These are phyloP conservation scores for Coemansia biformis DNA, from an alignment of 192 early-diverging fungal genomes.

Conservation along the genomic window DNA sequence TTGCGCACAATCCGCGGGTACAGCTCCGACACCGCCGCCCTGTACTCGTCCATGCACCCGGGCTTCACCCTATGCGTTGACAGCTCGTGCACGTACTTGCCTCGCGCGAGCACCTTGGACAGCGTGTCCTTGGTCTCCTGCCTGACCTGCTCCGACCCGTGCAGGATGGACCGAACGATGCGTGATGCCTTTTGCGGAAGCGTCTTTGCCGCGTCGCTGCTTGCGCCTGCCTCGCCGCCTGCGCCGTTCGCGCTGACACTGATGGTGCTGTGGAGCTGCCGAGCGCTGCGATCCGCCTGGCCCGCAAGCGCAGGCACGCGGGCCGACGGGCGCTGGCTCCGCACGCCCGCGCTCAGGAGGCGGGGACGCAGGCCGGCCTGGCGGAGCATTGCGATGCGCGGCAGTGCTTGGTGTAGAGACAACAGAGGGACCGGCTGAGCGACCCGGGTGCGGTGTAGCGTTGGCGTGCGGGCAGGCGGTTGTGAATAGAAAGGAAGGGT, in stretches of 20 bases:
- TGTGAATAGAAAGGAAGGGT: too few relatives aligned
- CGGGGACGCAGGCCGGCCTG: too few relatives aligned
- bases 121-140: constrained; percentile 61
- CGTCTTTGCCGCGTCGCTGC: constrained; percentile 38
- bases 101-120: constrained; percentile 72
- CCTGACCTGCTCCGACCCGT: constrained; percentile 59
- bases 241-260: constrained; percentile 3
- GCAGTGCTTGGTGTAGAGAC: too few relatives aligned
- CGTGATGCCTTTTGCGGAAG: constrained; percentile 52
- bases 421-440: too few relatives aligned
- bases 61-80: constrained; percentile 80
- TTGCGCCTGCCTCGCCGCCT: constrained; percentile 1
- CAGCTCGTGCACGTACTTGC: constrained; percentile 89
- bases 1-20: constrained; percentile 74
- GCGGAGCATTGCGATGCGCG: too few relatives aligned
- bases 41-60: constrained; percentile 81
- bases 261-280: constrained; percentile 1
- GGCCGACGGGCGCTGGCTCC: too few relatives aligned
- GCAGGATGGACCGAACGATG: constrained; percentile 67
- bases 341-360: too few relatives aligned
- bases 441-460: too few relatives aligned
- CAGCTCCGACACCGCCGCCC: constrained; percentile 65
- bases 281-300: too few relatives aligned
- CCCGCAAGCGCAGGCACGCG: too few relatives aligned
- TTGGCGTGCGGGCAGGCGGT: too few relatives aligned